These are phyloP conservation scores for Dioscorea dumetorum DNA, from an alignment of 106 monocot genomes.

Conservation along the genomic window DNA sequence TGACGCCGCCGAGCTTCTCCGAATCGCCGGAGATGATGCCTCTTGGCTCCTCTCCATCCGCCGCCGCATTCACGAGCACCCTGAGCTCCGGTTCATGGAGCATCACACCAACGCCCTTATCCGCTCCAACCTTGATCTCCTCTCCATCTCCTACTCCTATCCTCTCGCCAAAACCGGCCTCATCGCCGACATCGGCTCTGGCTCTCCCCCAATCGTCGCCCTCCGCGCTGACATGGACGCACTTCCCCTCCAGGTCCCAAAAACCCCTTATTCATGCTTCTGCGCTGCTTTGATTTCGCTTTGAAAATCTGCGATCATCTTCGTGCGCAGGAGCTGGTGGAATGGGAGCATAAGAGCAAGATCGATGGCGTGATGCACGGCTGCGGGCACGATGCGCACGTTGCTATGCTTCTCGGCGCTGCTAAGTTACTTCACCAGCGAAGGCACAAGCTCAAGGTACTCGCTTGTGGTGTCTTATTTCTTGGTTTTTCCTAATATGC, in stretches of 20 bases:
- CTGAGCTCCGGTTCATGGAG: constrained; percentile 81
- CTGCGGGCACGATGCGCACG: constrained; percentile 74
- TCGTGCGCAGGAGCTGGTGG: constrained; percentile 44
- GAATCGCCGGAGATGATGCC: constrained; percentile 30
- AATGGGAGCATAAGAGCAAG: constrained; percentile 86
- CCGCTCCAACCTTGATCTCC: constrained; percentile 51
- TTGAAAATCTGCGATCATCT: neutral
- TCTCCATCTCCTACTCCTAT: constrained; percentile 45
- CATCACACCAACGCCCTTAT: constrained; percentile 71
- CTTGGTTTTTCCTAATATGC: too few relatives aligned
- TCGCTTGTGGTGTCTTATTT: neutral
- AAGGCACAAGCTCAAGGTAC: constrained; percentile 59
- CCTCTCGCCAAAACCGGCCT: constrained; percentile 70
- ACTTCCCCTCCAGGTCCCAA: constrained; percentile 56
- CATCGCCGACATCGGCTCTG: constrained; percentile 61
- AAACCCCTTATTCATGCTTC: neutral
- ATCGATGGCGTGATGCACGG: constrained; percentile 73
- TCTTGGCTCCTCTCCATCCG: constrained; percentile 46
- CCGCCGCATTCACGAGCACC: constrained; percentile 55
- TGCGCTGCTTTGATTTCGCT: neutral
- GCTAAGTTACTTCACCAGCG: constrained; percentile 71
- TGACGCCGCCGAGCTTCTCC: constrained; percentile 36
- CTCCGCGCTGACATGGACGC: constrained; percentile 96
- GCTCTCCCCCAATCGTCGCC: constrained; percentile 55
- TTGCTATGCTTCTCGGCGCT: constrained; percentile 82